phyloP scores from a whole-genome alignment of 768 basidiomycete species.

The Trametes sanguinea region DNA sequence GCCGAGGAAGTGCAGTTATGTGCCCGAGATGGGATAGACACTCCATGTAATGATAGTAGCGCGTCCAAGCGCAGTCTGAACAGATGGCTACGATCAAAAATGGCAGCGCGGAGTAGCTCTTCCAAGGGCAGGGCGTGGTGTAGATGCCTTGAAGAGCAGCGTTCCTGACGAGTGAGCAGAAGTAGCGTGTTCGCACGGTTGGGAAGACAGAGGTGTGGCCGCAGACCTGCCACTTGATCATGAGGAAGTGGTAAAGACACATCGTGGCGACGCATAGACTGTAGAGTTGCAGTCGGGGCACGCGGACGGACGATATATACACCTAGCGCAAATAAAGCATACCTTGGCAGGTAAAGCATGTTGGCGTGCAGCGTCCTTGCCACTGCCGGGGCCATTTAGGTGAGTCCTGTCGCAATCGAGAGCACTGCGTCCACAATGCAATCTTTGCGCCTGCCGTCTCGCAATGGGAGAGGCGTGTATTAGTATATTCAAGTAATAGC shows the following conservation, averaged over 20 bases:
- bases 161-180: background rate
- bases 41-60: background rate
- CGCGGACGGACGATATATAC: too few species aligned
- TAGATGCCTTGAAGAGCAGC: background rate
- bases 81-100: background rate
- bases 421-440: too few species aligned
- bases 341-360: too few species aligned
- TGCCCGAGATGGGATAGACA: too few species aligned
- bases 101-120: background rate
- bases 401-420: too few species aligned
- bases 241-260: background rate
- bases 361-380: too few species aligned
- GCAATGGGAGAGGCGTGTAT: background rate
- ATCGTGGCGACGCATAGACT: background rate
- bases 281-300: background rate
- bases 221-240: background rate
- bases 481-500: constrained; percentile 19
- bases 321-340: too few species aligned
- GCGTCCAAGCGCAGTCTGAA: background rate
- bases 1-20: too few species aligned
- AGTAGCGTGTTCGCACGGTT: background rate
- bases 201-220: background rate
- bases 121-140: background rate
- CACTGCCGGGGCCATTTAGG: too few species aligned
- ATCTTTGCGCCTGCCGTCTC: background rate